Evolutionary conservation across 441 rosid species (phyloP).

Genomic region (Euphorbia celastroides): DNA sequence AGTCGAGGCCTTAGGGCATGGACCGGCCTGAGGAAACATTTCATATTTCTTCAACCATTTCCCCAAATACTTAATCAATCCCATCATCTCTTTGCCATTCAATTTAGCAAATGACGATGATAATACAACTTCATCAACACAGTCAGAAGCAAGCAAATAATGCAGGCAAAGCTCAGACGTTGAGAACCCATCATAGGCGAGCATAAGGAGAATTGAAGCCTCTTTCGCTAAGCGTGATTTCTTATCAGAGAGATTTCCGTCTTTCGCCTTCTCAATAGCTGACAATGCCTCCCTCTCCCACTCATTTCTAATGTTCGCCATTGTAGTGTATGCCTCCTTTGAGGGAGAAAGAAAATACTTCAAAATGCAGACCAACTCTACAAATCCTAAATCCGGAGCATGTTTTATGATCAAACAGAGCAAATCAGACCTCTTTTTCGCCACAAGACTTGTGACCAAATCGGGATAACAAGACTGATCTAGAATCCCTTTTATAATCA

Average conservation of each 20-base stretch:
- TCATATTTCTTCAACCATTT: slow-evolving; percentile 86
- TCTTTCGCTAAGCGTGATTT: slow-evolving; percentile 45
- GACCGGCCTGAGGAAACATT: slow-evolving; percentile 72
- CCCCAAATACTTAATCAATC: slow-evolving; percentile 55
- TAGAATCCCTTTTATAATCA: slow-evolving; percentile 45
- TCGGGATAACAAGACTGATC: slow-evolving; percentile 42
- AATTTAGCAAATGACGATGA: slow-evolving; percentile 56
- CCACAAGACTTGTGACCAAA: slow-evolving; percentile 43
- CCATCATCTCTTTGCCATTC: slow-evolving; percentile 59
- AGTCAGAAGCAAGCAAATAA: slow-evolving; percentile 50
- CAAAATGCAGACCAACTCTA: slow-evolving; percentile 55
- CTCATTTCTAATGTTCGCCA: slow-evolving; percentile 56
- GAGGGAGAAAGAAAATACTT: slow-evolving; percentile 72
- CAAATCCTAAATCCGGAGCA: slow-evolving; percentile 55
- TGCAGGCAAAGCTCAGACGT: slow-evolving; percentile 74
- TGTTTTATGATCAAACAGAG: slow-evolving; percentile 52
- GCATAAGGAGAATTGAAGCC: slow-evolving; percentile 72
- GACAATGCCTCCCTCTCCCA: slow-evolving; percentile 63
- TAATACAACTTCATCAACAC: slow-evolving; percentile 60
- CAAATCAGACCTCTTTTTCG: slow-evolving; percentile 60
- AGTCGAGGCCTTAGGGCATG: slow-evolving; percentile 60
- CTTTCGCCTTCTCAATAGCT: slow-evolving; percentile 44
- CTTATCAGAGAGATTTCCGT: slow-evolving; percentile 29
- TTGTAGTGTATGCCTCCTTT: slow-evolving; percentile 43
- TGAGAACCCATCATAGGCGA: slow-evolving; percentile 72